Evolutionary conservation across 2,329 filamentous ascomycete genomes (phyloP).

Genomic region (Intubia oerlemansii): DNA sequence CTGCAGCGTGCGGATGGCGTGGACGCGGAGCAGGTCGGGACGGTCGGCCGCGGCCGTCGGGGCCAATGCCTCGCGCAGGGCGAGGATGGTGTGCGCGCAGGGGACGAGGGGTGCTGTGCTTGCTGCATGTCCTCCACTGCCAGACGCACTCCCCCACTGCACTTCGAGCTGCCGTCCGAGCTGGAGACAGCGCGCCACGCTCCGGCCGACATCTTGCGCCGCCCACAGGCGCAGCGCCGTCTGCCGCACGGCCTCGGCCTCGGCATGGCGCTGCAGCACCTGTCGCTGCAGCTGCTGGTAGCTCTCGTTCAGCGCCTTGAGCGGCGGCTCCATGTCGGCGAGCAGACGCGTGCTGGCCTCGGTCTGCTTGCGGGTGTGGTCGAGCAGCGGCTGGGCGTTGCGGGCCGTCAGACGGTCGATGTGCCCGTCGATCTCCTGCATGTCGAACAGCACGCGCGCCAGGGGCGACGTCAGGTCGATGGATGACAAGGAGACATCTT

Average conservation of each 20-base stretch:
- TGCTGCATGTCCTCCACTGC: slow-evolving; percentile 24
- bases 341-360: slow-evolving; percentile 53
- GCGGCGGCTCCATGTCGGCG: slow-evolving; percentile 56
- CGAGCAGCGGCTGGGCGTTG: slow-evolving; percentile 59
- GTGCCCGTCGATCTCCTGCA: slow-evolving; percentile 90
- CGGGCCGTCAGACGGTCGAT: slow-evolving; percentile 79
- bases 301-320: slow-evolving; percentile 60
- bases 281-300: slow-evolving; percentile 74
- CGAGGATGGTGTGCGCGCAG: slow-evolving; percentile 59
- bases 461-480: slow-evolving; percentile 88
- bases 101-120: slow-evolving; percentile 63
- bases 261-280: slow-evolving; percentile 66
- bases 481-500: no score
- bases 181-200: slow-evolving; percentile 58
- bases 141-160: no score
- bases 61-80: slow-evolving; percentile 48
- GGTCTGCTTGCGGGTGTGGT: slow-evolving; percentile 55
- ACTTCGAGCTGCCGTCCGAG: slow-evolving; percentile 71
- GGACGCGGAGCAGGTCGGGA: slow-evolving; percentile 55
- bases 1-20: slow-evolving; percentile 46
- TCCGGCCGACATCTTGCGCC: slow-evolving; percentile 54
- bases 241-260: slow-evolving; percentile 60
- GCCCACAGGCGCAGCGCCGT: slow-evolving; percentile 64
- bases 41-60: slow-evolving; percentile 57
- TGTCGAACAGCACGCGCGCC: slow-evolving; percentile 84